Evolutionary conservation across 1,139 yeast species (phyloP).

Genomic region (Geotrichum histeridarum): DNA sequence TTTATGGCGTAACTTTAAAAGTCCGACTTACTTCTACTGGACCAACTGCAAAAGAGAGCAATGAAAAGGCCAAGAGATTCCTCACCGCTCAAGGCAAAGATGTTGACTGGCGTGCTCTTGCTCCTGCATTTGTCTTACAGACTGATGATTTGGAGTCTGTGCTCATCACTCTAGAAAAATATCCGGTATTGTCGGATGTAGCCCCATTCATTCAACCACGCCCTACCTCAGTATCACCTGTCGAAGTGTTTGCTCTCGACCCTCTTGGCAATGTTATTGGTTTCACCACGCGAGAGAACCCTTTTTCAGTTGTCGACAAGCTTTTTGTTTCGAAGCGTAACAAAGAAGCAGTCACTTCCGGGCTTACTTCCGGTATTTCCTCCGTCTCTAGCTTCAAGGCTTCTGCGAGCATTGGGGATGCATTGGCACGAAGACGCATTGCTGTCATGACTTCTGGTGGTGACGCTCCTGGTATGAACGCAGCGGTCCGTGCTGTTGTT

Average conservation of each 20-base stretch:
- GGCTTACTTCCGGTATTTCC: conserved; percentile 1
- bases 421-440: conserved; percentile 47
- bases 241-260: conserved; percentile 50
- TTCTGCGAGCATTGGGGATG: conserved; percentile 8
- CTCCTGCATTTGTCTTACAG: conserved; percentile 35
- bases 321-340: conserved; percentile 15
- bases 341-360: conserved; percentile 8
- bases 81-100: conserved; percentile 22
- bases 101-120: conserved; percentile 39
- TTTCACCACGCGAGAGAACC: conserved; percentile 43
- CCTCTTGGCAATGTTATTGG: conserved; percentile 60
- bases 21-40: conserved; percentile 31
- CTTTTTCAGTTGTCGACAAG: conserved; percentile 30
- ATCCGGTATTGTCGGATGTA: conserved; percentile 17
- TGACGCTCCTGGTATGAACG: conserved; percentile 98
- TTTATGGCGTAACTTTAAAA: conserved; percentile 34
- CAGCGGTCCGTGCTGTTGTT: conserved; percentile 90
- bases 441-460: conserved; percentile 99
- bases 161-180: conserved; percentile 15
- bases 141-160: conserved; percentile 28
- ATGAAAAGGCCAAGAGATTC: conserved; percentile 22
- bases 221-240: conserved; percentile 38
- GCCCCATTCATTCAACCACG: conserved; percentile 29
- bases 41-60: conserved; percentile 24
- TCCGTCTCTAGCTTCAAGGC: conserved; percentile 1